Evolutionary conservation across 2,329 filamentous ascomycete genomes (phyloP).

Genomic region (Xylariaceae sp.): DNA sequence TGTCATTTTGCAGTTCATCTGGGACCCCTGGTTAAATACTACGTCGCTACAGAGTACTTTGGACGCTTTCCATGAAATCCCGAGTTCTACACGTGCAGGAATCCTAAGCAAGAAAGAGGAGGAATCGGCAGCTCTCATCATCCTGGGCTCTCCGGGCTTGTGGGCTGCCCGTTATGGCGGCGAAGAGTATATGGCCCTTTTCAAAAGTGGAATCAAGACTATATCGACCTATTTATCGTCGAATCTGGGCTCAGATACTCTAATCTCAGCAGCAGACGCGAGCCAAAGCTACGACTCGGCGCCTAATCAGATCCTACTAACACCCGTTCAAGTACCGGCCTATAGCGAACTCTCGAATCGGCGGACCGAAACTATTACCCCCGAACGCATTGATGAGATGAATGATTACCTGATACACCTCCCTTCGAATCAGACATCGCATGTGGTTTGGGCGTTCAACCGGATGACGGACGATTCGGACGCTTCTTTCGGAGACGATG

Average conservation of each 20-base stretch:
- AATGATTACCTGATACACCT: slow-evolving; percentile 48
- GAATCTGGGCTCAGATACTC: slow-evolving; percentile 16
- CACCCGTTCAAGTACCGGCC: slow-evolving; percentile 45
- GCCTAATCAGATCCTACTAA: slow-evolving; percentile 37
- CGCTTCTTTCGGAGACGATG: slow-evolving; percentile 43
- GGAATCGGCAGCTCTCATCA: slow-evolving; percentile 43
- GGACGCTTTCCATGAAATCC: slow-evolving; percentile 31
- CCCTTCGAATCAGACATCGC: slow-evolving; percentile 38
- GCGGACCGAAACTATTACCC: slow-evolving; percentile 43
- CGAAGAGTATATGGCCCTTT: slow-evolving; percentile 43
- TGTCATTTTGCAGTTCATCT: slow-evolving; percentile 55
- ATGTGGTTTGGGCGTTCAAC: slow-evolving; percentile 50
- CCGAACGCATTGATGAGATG: slow-evolving; percentile 49
- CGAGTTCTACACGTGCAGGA: slow-evolving; percentile 13
- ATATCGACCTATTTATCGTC: slow-evolving; percentile 39
- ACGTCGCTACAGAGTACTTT: slow-evolving; percentile 42
- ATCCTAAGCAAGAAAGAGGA: slow-evolving; percentile 21
- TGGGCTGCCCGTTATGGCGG: slow-evolving; percentile 53
- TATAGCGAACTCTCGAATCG: slow-evolving; percentile 42
- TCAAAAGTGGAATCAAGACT: slow-evolving; percentile 44
- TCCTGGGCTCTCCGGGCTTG: slow-evolving; percentile 53
- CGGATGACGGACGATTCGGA: slow-evolving; percentile 42
- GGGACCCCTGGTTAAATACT: slow-evolving; percentile 62
- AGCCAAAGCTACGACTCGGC: slow-evolving; percentile 8
- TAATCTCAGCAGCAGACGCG: slow-evolving; percentile 4